A percentile compares a stretch with the other conserved stretches of the same genome.
Evolutionary conservation across 176 grass and related monocot genomes (phyloP).

Genomic region (Calamus simplicifolius): DNA sequence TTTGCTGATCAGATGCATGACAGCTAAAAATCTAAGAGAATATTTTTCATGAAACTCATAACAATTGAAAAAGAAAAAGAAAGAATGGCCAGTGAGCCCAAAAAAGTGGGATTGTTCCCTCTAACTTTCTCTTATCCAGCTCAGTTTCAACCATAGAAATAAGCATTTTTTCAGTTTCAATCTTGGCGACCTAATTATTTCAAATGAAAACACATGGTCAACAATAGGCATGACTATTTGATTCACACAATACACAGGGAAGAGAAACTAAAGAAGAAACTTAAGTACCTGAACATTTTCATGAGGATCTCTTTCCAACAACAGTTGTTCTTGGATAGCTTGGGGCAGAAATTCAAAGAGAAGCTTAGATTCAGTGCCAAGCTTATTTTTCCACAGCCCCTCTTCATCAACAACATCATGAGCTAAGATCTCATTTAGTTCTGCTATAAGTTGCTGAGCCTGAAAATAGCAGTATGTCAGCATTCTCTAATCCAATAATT

Average conservation of each 20-base stretch:
- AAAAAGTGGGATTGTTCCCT: slow-evolving; percentile 95
- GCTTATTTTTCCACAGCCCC: slow-evolving; percentile 88
- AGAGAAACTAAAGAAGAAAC: no score
- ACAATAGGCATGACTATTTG: slow-evolving; percentile 2
- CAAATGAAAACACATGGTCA: not conserved
- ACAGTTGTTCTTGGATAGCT: slow-evolving; percentile 86
- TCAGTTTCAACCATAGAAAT: slow-evolving; percentile 98
- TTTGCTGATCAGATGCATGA: no score
- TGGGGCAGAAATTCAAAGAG: slow-evolving; percentile 89
- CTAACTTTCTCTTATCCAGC: slow-evolving; percentile 80
- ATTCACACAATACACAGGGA: not conserved
- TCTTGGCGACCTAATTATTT: slow-evolving; percentile 74
- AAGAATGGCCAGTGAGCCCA: slow-evolving; percentile 22
- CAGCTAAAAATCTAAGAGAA: no score
- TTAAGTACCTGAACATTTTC: slow-evolving; percentile 90
- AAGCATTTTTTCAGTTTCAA: slow-evolving; percentile 99
- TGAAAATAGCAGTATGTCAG: slow-evolving; percentile 11
- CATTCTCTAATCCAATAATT: no score
- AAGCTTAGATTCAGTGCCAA: slow-evolving; percentile 38
- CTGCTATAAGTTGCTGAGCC: slow-evolving; percentile 92
- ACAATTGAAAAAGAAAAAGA: no score
- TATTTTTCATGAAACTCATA: no score
- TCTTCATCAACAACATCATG: slow-evolving; percentile 86
- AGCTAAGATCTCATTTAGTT: slow-evolving; percentile 93
- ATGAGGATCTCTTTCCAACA: slow-evolving; percentile 98